Evolutionary conservation across 805 yeast genomes (phyloP).

Genomic region (Lipomyces spencermartinsiae): DNA sequence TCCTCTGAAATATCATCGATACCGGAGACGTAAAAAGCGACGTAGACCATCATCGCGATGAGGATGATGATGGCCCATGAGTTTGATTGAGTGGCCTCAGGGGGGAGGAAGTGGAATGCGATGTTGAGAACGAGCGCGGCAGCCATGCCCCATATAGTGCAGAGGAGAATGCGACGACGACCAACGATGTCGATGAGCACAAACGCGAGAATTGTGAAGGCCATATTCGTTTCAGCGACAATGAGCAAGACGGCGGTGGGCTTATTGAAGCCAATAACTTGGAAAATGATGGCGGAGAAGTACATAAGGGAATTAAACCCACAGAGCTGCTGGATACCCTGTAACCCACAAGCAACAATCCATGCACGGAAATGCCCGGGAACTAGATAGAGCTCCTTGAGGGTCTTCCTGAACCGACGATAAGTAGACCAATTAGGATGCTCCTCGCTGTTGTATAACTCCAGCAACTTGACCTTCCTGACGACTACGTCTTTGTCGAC

Average conservation of each 20-base stretch:
- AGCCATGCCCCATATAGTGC: conserved; percentile 87
- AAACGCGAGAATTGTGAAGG: conserved; percentile 85
- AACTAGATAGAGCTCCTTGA: conserved; percentile 45
- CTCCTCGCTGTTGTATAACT: conserved; percentile 51
- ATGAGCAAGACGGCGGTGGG: conserved; percentile 93
- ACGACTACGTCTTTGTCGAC: conserved; percentile 70
- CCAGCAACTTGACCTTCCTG: conserved; percentile 61
- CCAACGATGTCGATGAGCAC: conserved; percentile 87
- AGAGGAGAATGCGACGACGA: conserved; percentile 77
- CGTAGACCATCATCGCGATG: conserved; percentile 82
- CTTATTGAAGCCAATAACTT: conserved; percentile 85
- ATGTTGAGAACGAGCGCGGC: conserved; percentile 79
- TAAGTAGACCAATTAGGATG: conserved; percentile 31
- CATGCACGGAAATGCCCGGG: conserved; percentile 83
- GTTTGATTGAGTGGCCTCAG: conserved; percentile 51
- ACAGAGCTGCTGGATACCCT: conserved; percentile 96
- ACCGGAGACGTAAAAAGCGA: conserved; percentile 91
- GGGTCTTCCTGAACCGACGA: conserved; percentile 40
- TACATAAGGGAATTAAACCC: conserved; percentile 97
- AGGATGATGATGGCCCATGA: conserved; percentile 89
- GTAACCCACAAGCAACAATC: conserved; percentile 88
- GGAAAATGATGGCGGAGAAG: conserved; percentile 89
- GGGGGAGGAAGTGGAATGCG: conserved; percentile 85
- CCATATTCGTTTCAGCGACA: conserved; percentile 92
- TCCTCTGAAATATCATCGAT: conserved; percentile 41